phyloP scores from a whole-genome alignment of 371 early-diverging fungal species.

The Apophysomyces variabilis region DNA sequence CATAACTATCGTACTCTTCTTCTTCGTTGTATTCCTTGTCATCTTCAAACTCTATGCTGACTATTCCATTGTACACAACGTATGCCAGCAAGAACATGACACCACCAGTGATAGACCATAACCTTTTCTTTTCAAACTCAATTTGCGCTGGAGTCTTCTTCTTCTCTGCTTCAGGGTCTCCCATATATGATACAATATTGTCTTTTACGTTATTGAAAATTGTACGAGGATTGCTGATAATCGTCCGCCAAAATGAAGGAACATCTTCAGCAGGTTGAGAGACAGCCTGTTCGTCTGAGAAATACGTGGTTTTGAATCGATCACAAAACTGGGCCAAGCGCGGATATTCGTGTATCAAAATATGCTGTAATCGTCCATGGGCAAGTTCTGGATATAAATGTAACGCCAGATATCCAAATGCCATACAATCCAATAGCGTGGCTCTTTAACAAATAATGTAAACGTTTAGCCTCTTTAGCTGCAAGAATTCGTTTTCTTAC shows the following conservation, averaged over 20 bases:
- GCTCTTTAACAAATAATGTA: conserved; percentile 37
- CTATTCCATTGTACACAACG: conserved; percentile 60
- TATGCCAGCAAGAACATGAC: conserved; percentile 58
- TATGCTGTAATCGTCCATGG: conserved; percentile 62
- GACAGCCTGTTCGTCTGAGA: conserved; percentile 17
- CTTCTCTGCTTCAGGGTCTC: conserved; percentile 24
- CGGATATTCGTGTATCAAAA: conserved; percentile 63
- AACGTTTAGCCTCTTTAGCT: not conserved
- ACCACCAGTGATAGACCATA: conserved; percentile 64
- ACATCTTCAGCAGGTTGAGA: conserved; percentile 45
- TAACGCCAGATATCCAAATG: conserved; percentile 71
- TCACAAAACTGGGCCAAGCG: conserved; percentile 62
- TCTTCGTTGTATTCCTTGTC: conserved; percentile 40
- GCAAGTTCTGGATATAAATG: conserved; percentile 69
- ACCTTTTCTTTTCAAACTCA: conserved; percentile 65
- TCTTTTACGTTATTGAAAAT: conserved; percentile 51
- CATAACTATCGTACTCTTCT: conserved; percentile 19
- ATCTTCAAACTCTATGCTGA: conserved; percentile 52
- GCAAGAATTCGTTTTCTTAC: conserved; percentile 24
- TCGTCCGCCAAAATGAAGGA: conserved; percentile 59
- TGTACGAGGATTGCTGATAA: conserved; percentile 47
- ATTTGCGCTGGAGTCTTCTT: conserved; percentile 54
- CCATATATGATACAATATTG: conserved; percentile 43
- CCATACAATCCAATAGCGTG: conserved; percentile 68
- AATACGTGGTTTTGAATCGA: conserved; percentile 42